A percentile compares a stretch with the other conserved stretches of the same genome.
Evolutionary conservation across 768 basidiomycete genomes (phyloP).

Genomic region (Pleurotus giganteus): DNA sequence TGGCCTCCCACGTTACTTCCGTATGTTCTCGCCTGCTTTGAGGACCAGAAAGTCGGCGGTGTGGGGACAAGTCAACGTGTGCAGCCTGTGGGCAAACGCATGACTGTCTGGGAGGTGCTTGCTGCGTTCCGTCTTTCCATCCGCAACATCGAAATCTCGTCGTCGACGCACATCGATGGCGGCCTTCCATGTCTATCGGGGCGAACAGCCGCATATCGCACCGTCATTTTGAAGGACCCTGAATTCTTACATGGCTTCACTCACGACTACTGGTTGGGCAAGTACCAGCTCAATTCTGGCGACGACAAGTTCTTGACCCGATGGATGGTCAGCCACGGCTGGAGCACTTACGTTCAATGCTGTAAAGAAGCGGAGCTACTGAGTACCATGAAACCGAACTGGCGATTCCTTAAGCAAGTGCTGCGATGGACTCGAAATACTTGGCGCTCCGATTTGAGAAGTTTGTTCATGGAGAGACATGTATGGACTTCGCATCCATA

Average conservation of each 20-base stretch:
- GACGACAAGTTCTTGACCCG: constrained; percentile 94
- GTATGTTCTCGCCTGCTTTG: constrained; percentile 87
- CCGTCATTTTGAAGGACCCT: constrained; percentile 92
- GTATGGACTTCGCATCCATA: constrained; percentile 91
- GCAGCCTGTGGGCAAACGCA: constrained; percentile 67
- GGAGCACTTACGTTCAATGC: constrained; percentile 91
- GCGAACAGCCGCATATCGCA: constrained; percentile 90
- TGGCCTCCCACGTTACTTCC: constrained; percentile 93
- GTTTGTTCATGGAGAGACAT: constrained; percentile 83
- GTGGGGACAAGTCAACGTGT: constrained; percentile 92
- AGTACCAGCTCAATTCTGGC: constrained; percentile 92
- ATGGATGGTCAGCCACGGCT: constrained; percentile 96
- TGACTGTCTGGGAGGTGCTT: constrained; percentile 96
- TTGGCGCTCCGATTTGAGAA: constrained; percentile 87
- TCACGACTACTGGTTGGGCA: constrained; percentile 90
- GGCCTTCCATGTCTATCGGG: constrained; percentile 91
- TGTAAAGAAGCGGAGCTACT: constrained; percentile 84
- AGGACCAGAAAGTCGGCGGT: constrained; percentile 91
- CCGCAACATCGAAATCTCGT: constrained; percentile 89
- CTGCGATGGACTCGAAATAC: constrained; percentile 93
- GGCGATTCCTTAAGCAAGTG: constrained; percentile 94
- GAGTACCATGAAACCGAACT: constrained; percentile 95
- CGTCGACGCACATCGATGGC: constrained; percentile 90
- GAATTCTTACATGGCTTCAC: constrained; percentile 93
- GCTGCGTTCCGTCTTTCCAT: constrained; percentile 92